Conservation (phyloP, 345 rosid genomes). For the Salix udensis region DNA sequence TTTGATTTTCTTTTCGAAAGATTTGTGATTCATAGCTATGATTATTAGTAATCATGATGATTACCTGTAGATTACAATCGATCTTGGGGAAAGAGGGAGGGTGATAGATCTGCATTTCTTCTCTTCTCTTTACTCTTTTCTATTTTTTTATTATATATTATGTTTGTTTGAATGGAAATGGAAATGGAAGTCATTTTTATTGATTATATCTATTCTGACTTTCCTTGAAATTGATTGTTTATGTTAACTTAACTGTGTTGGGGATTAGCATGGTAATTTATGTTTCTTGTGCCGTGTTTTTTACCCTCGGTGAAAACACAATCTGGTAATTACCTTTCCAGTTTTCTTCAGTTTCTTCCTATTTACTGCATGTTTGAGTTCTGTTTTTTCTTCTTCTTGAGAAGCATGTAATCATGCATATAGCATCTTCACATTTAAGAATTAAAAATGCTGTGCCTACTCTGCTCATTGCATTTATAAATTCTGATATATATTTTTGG, state of each 20-base stretch:
- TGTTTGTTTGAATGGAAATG: not conserved
- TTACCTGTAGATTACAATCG: not conserved
- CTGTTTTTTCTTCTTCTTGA: not conserved
- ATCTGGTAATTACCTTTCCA: not conserved
- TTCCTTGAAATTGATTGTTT: not conserved
- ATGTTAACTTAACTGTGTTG: too few species aligned
- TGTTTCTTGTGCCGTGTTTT: not conserved
- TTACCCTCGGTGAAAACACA: not conserved
- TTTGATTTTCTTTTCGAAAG: not conserved
- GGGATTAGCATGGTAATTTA: not conserved
- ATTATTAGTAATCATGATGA: not conserved
- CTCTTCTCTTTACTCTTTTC: too few species aligned
- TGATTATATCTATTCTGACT: not conserved
- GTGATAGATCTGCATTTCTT: not conserved
- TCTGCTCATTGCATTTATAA: not conserved
- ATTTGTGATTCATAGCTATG: not conserved
- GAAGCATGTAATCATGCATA: not conserved
- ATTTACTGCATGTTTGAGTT: not conserved
- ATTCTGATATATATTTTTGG: not conserved
- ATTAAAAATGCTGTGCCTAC: not conserved
- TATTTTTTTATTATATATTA: too few species aligned
- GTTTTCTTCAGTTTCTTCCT: not conserved
- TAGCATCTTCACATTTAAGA: not conserved
- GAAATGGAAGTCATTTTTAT: not conserved
- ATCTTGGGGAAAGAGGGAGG: not conserved